Evolutionary conservation across 2,329 filamentous ascomycete species (phyloP), one percentile per base, ranked within the genome.

Genomic region (Mycosphaerella arachidis): DNA sequence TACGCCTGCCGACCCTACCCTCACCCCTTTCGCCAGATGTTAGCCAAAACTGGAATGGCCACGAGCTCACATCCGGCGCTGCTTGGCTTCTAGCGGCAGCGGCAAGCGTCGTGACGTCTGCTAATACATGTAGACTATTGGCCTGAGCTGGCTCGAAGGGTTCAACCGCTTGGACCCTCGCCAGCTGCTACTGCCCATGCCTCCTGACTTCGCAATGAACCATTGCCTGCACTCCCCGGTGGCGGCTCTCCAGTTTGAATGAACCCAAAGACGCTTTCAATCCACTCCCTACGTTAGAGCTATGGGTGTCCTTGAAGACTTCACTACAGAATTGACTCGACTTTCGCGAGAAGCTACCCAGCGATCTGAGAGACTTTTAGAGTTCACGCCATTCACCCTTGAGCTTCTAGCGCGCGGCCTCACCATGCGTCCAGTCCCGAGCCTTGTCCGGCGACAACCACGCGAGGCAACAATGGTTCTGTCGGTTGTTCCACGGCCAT

Each of bases 401-500:
- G 30, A 10, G 8, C 50, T 13, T 56, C 54, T 56, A 56, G 54
- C 54, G 54, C 45, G 13, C 10, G 12, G n/a, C 50, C 3, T 31
- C n/a, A 16, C 10, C 20, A 27, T 20, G 29, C 24, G 50, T 4
- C 27, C 50, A n/a, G 3, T 35, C n/a, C 50, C 29, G 50, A 52
- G 50, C 50, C 50, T 52, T 52, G 50, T 52, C 50, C 50, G 50
- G n/a, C 30, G 30, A 52, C 50, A 52, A 52, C 50, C 50, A 52
- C 50, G 30, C 50, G 50, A 52, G n/a, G 4, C 50, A 35, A 6
- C 50, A 12, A 46, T 56, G 29, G 24, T 27, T 35, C 37, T 27
- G 48, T 58, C 56, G 56, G 56, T 30, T 45, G 56, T 58, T 58
- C 46, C 56, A 52, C 56, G 56, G 56, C 40, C 55, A 29, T 52